phyloP scores from a whole-genome alignment of 306 rosid species.

The Begonia fuchsioides region DNA sequence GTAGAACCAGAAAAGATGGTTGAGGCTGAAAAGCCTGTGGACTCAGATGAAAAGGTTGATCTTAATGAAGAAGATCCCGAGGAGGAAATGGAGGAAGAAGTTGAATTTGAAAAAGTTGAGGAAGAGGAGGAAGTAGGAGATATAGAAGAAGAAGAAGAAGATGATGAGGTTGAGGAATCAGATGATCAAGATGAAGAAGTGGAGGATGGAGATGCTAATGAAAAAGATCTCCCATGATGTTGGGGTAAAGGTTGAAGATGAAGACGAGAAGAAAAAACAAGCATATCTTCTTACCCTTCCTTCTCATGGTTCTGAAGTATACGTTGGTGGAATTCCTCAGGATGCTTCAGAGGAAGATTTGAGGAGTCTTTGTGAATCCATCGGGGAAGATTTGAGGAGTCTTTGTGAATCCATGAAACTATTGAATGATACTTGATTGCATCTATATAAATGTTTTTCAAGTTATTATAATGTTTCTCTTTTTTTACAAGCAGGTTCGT shows the following conservation, averaged over 20 bases:
- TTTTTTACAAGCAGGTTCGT: constrained; percentile 45
- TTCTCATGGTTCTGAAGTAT: constrained; percentile 96
- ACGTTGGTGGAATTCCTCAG: constrained; percentile 78
- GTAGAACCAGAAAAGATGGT: constrained; percentile 27
- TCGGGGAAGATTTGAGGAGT: constrained; percentile 80
- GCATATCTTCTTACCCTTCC: constrained; percentile 90
- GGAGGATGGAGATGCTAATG: constrained; percentile 32
- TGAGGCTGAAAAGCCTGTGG: constrained; percentile 44
- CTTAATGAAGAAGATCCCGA: constrained; percentile 63
- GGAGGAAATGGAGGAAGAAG: constrained; percentile 69
- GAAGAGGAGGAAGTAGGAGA: constrained; percentile 75
- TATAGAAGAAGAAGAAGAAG: constrained; percentile 44
- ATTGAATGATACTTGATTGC: constrained; percentile 3
- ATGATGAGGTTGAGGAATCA: constrained; percentile 32
- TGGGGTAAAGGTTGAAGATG: constrained; percentile 26
- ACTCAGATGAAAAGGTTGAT: constrained; percentile 64
- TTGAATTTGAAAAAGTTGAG: constrained; percentile 85
- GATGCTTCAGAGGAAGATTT: constrained; percentile 58
- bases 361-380: constrained; percentile 48
- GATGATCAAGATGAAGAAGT: constrained; percentile 36
- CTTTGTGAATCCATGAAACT: constrained; percentile 29
- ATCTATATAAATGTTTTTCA: constrained; percentile 8
- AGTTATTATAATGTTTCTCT: constrained; percentile 9
- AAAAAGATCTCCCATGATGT: constrained; percentile 14
- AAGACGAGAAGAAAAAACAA: constrained; percentile 53